Base-by-base conservation (phyloP, 331 rosid species). In the Malus hybrid region DNA sequence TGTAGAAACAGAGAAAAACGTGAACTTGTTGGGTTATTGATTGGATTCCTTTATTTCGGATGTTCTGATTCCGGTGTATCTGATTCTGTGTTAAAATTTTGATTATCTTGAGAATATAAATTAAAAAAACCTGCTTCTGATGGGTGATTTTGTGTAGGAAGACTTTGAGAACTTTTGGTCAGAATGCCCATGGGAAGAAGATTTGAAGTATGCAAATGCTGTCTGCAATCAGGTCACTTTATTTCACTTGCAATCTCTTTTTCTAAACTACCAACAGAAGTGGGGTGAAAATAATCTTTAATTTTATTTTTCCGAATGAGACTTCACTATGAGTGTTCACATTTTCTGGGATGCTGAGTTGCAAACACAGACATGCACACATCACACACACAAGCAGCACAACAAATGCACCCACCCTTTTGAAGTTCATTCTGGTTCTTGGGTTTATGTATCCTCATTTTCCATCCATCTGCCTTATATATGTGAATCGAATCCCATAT, bases 121-220 rank as follows among this genome's bases (percentile, higher is more conserved):
- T 15, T 13, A 46, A 4, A 48, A 14, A 5, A 50, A 50, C 33
- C 22, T 52, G 30, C 66, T 63, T 75, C 50, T 79, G 14, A 87
- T 65, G 42, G 29, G 68, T 79, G 74, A 46, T 36, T 84, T 78
- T 83, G 10, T 86, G 84, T 86, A 91, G 99, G 99, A 94, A 81
- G 97, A 90, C 63, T 94, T 91, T n/a, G 93, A 92, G 86, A 94
- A 94, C 78, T 94, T 83, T 82, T 94, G 96, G 99, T 87, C 97
- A 5, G 90, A 90, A 72, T 92, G 97, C 70, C 99, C 99, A 19
- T 94, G 99, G 99, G 96, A 94, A 71, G 97, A 94, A 44, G 97
- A 94, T 81, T 86, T 94, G 77, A 86, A 85, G 82, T 86, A 82
- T 81, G 99, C 96, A n/a, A 86, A 88, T 87, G 88, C 88, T 74